Base-by-base conservation (phyloP, 345 rosid species). In the Erodium maritimum region DNA sequence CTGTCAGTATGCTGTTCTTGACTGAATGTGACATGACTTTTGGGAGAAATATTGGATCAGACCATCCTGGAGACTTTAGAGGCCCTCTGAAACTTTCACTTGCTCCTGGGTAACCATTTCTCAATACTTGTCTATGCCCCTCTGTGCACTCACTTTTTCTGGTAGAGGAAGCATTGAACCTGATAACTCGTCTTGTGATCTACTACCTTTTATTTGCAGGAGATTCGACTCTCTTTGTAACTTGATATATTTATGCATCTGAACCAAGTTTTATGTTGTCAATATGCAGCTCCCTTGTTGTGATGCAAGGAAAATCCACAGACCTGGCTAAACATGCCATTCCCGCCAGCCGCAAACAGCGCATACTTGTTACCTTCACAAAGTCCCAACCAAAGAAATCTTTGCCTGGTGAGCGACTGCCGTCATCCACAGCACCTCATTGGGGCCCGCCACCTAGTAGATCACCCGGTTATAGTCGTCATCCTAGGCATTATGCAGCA, bases 41-140 rank as follows among this genome's bases (percentile, higher is more conserved):
- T 61, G 97, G 97, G 59, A 81, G 84, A 73, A 71, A 62, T 61
- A 80, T 93, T 17, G 67, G 61, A 37, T n/a, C 53, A 52, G 81
- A 85, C 63, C 83, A 77, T 66, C 91, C 86, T 2, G 97, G 97
- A 21, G 93, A 85, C 62, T 87, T 68, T 73, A 82, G 63, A 65
- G 99, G 99, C 59, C 69, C 96, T 61, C 88, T 89, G 48, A 93
- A 75, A 74, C 84, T 93, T 22, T 78, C 96, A 42, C 65, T 87
- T 64, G 37, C 77, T 34, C 95, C 97, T 23, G 99, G 99, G 99
- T 93, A 85, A n/a, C n/a, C n/a, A n/a, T n/a, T n/a, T n/a, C n/a
- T n/a, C n/a, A n/a, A n/a, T n/a, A n/a, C n/a, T n/a, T n/a, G n/a
- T n/a, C n/a, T n/a, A n/a, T n/a, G n/a, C n/a, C n/a, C n/a, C n/a